A percentile compares a stretch with the other conserved stretches of the same genome.
These are phyloP conservation scores for Colletotrichum plurivorum DNA, from an alignment of 2,329 filamentous ascomycete species.

Conservation along the genomic window DNA sequence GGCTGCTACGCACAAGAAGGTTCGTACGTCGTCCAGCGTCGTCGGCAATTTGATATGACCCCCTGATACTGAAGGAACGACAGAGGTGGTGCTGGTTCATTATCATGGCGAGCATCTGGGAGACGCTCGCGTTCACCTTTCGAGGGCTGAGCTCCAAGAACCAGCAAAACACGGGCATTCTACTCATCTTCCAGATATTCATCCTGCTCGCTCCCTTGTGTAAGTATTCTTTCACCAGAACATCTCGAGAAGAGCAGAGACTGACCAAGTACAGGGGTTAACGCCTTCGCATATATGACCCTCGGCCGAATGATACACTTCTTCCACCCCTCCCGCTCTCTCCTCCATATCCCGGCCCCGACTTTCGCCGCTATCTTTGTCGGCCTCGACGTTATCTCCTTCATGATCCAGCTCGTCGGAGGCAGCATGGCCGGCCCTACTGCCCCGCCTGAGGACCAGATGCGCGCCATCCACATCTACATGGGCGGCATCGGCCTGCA, in stretches of 20 bases:
- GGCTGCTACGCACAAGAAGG: slow-evolving; percentile 44
- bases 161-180: slow-evolving; percentile 45
- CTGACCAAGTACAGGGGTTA: slow-evolving; percentile 52
- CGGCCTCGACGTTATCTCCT: slow-evolving; percentile 55
- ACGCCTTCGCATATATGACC: slow-evolving; percentile 62
- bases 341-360: slow-evolving; percentile 55
- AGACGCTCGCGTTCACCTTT: slow-evolving; percentile 48
- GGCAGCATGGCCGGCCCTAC: slow-evolving; percentile 47
- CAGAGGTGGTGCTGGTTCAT: slow-evolving; percentile 54
- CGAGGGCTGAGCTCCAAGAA: slow-evolving; percentile 46
- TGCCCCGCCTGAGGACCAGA: slow-evolving; percentile 45
- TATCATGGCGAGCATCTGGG: slow-evolving; percentile 52
- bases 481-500: slow-evolving; percentile 69
- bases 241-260: not conserved
- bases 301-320: slow-evolving; percentile 61
- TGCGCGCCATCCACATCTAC: slow-evolving; percentile 56
- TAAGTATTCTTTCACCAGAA: slow-evolving; percentile 31
- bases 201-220: slow-evolving; percentile 49
- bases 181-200: slow-evolving; percentile 46
- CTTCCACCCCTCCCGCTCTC: slow-evolving; percentile 53
- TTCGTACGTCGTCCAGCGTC: slow-evolving; percentile 24
- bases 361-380: slow-evolving; percentile 57
- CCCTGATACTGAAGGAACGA: no score
- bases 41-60: no score
- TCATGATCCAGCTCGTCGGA: slow-evolving; percentile 52